Evolutionary conservation across 2,329 filamentous ascomycete genomes (phyloP), one percentile per base, ranked within the genome.

Genomic region (Periconia macrospinosa): DNA sequence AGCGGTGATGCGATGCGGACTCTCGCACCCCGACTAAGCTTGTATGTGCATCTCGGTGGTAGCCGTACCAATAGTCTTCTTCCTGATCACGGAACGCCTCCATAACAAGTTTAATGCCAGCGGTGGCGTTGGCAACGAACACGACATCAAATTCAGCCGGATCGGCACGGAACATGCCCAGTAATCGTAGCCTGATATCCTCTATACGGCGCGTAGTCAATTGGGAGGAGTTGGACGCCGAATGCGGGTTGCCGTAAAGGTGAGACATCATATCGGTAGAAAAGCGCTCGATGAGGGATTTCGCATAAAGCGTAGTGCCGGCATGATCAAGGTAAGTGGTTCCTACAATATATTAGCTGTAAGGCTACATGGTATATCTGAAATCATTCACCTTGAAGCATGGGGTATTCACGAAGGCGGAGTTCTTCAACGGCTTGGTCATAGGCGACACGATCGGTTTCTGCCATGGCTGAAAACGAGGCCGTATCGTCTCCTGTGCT

Each of bases 201-300:
- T 96, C 92, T 52, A 96, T 85, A 6, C 88, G 82, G 1, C 83
- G 80, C 0, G 89, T 88, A 0, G 90, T 88, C 30, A 87, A 79
- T 66, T 94, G 91, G 0, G 93, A 96, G 2, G 92, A 88, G 14
- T 82, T 78, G 1, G 92, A 96, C 47, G 86, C 88, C 0, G 93
- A 97, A 74, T 97, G 93, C 0, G 93, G 93, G 58, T 97, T 97
- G 37, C 92, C 93, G 62, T 92, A 92, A 0, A 97, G 78, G 63
- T 86, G 89, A 3, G 83, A 79, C 23, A 87, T 87, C 82, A 97
- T 88, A 55, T 94, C 90, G n/a, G 77, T 73, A 9, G 90, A 85
- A 74, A 96, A 96, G 20, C 78, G 80, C 60, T 93, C 88, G 72
- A 97, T 86, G 20, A 94, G 76, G 30, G 90, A 92, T 71, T 89